Percentiles rank a stretch among this genome's conserved stretches.
Evolutionary conservation across 1,139 yeast genomes (phyloP).

Genomic region (Geotrichum phurueaensis): DNA sequence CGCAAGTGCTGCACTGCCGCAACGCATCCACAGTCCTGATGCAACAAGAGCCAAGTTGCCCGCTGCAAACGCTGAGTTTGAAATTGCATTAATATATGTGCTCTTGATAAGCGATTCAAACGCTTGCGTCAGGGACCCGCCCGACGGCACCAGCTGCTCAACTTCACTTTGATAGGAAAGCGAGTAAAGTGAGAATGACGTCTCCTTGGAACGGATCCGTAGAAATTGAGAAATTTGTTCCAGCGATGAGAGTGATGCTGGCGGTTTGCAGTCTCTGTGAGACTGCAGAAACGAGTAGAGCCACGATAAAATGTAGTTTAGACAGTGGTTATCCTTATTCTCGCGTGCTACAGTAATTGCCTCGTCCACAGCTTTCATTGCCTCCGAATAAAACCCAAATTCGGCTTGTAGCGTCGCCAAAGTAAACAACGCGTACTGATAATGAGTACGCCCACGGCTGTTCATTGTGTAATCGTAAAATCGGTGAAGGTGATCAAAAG

Average conservation of each 20-base stretch:
- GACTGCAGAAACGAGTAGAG: conserved; percentile 62
- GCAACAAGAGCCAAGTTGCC: conserved; percentile 28
- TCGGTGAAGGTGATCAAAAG: conserved; percentile 67
- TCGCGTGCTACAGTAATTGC: conserved; percentile 87
- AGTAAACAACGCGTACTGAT: conserved; percentile 77
- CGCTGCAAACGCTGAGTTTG: conserved; percentile 30
- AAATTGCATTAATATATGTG: conserved; percentile 44
- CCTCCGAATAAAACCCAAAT: conserved; percentile 69
- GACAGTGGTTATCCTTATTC: conserved; percentile 65
- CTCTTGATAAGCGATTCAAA: conserved; percentile 53
- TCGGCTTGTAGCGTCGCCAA: conserved; percentile 73
- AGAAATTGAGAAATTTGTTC: conserved; percentile 62
- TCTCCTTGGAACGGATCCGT: conserved; percentile 52
- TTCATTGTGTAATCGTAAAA: conserved; percentile 86
- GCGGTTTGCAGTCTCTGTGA: conserved; percentile 46
- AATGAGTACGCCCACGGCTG: conserved; percentile 54
- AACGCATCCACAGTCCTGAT: conserved; percentile 29
- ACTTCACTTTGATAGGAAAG: conserved; percentile 58
- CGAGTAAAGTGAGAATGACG: conserved; percentile 47
- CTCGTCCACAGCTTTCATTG: conserved; percentile 75
- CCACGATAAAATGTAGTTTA: conserved; percentile 78
- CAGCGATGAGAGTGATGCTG: conserved; percentile 35
- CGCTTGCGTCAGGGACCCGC: conserved; percentile 43
- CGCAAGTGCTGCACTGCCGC: conserved; percentile 25
- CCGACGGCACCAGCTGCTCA: conserved; percentile 46